Percentiles rank a stretch among this genome's conserved stretches.
These are phyloP conservation scores for Elsinoe batatas DNA, from an alignment of 2,329 filamentous ascomycete species.

Conservation along the genomic window DNA sequence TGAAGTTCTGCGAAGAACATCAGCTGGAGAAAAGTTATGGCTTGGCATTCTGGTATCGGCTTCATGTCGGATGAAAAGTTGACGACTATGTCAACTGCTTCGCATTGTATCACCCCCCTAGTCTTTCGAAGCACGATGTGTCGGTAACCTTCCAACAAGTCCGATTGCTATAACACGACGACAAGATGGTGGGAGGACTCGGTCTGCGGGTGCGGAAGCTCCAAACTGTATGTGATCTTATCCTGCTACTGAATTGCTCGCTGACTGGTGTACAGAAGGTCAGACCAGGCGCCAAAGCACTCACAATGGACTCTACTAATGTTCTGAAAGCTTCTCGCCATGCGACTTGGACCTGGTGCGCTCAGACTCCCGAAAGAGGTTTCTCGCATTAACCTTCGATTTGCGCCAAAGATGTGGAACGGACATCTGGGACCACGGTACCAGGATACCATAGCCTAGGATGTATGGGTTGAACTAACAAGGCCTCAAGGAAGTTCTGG, in stretches of 20 bases:
- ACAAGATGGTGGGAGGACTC: conserved; percentile 27
- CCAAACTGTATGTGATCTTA: conserved; percentile 50
- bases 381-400: conserved; percentile 64
- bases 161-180: background rate
- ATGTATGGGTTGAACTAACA: background rate
- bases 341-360: conserved; percentile 76
- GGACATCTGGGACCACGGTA: conserved; percentile 69
- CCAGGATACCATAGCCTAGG: background rate
- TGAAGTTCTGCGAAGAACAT: background rate
- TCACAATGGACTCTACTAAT: conserved; percentile 22
- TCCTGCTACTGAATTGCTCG: background rate
- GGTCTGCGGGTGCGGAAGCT: conserved; percentile 64
- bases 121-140: background rate
- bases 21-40: conserved; percentile 11
- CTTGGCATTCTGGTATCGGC: conserved; percentile 16
- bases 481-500: conserved; percentile 71
- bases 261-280: conserved; percentile 16
- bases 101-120: background rate
- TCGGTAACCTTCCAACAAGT: background rate
- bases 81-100: background rate
- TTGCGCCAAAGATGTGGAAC: conserved; percentile 50
- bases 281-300: too few relatives aligned
- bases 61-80: conserved; percentile 11
- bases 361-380: conserved; percentile 68
- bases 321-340: conserved; percentile 51